Conservation (phyloP, 495 filamentous ascomycete genomes). For the Penicillium egyptiacum region DNA sequence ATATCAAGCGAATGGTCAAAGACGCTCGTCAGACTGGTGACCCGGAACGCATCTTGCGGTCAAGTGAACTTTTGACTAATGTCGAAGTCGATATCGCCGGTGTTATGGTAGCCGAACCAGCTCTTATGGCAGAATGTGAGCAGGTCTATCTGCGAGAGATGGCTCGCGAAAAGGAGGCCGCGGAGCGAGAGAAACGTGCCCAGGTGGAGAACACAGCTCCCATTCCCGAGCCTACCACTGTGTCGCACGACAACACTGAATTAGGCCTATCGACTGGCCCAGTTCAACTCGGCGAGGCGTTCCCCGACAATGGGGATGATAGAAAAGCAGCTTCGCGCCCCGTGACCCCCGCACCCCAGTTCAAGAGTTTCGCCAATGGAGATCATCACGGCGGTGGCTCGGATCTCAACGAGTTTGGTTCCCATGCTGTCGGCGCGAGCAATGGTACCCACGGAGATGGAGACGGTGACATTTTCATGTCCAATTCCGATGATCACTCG, state of each 20-base stretch:
- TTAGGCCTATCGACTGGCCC: slow-evolving; percentile 54
- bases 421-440: slow-evolving; percentile 47
- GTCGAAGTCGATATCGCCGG: slow-evolving; percentile 84
- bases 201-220: slow-evolving; percentile 28
- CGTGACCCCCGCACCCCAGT: slow-evolving; percentile 50
- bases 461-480: slow-evolving; percentile 57
- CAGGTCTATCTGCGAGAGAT: slow-evolving; percentile 72
- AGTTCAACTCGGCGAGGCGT: slow-evolving; percentile 58
- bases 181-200: slow-evolving; percentile 48
- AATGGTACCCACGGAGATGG: slow-evolving; percentile 69
- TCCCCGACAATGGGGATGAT: slow-evolving; percentile 40
- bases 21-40: slow-evolving; percentile 78
- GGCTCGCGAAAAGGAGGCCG: slow-evolving; percentile 62
- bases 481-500: slow-evolving; percentile 47
- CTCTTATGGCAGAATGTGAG: slow-evolving; percentile 66
- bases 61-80: slow-evolving; percentile 86
- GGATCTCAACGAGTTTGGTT: slow-evolving; percentile 44
- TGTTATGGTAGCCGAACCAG: slow-evolving; percentile 64
- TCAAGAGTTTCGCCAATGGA: slow-evolving; percentile 53
- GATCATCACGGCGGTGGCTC: slow-evolving; percentile 47
- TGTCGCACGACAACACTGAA: slow-evolving; percentile 47
- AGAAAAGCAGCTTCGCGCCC: slow-evolving; percentile 43
- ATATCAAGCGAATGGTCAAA: slow-evolving; percentile 78
- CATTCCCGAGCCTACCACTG: slow-evolving; percentile 33
- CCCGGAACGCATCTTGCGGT: slow-evolving; percentile 73